Evolutionary conservation across 352 stramenopile genomes (phyloP), one percentile per base, ranked within the genome.

Genomic region (Globisporangium splendens): DNA sequence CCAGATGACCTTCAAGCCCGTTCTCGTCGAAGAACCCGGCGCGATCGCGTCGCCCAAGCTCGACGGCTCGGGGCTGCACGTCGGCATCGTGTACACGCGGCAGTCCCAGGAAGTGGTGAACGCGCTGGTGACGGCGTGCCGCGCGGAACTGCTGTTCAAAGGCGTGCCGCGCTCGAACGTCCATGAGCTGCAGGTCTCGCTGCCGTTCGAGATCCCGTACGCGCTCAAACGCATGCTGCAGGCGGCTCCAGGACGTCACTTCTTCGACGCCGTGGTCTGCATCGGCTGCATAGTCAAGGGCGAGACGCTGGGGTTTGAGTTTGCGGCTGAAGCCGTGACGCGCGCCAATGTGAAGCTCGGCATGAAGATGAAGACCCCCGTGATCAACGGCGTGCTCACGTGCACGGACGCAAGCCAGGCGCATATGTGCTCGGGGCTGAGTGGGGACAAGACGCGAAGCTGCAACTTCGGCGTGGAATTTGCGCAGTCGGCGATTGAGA

Each of bases 401-500:
- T 69, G 62, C 20, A 43, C 24, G 21, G 38, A 66, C 50, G 28
- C 51, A 12, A 35, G 55, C 8, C 50, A 69, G 21, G 62, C 62
- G 18, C 41, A 28, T 41, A 48, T 41, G 14, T 69, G 62, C 22
- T 50, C 56, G 13, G 62, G 62, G 2, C 20, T 63, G 24, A 51
- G 44, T 6, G 4, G 47, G 11, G 41, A 41, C 51, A 63, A 61
- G 60, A 51, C 41, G 12, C 46, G 46, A 35, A 24, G n/a, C 8
- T 77, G 79, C 67, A 96, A 96, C 65, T 89, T 96, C 65, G 89
- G 90, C 15, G 64, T 90, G 13, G 86, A 93, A 54, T 97, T 88
- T 88, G 91, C 83, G n/a, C 93, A 93, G 61, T 96, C 87, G 35
- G 89, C 89, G 12, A 88, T 98, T 14, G 84, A 96, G 73, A 98